phyloP scores from a whole-genome alignment of 2,329 filamentous ascomycete species.

The Trichoderma pleuroti region DNA sequence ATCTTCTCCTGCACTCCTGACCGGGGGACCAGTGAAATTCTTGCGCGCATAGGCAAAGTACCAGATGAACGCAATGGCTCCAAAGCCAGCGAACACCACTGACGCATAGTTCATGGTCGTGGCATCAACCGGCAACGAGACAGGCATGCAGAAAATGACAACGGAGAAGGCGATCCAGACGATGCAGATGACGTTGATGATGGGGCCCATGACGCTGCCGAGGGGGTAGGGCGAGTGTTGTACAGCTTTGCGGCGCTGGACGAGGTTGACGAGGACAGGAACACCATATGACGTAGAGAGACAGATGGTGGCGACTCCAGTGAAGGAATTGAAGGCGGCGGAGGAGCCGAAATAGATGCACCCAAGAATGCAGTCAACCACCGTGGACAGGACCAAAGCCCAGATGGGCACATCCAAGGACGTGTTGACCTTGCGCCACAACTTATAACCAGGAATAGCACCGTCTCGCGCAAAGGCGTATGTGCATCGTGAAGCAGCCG shows the following conservation, averaged over 20 bases:
- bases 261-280: conserved; percentile 67
- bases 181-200: conserved; percentile 66
- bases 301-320: conserved; percentile 75
- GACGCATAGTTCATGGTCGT: conserved; percentile 64
- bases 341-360: conserved; percentile 76
- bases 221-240: conserved; percentile 64
- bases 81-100: conserved; percentile 63
- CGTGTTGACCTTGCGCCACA: conserved; percentile 65
- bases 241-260: conserved; percentile 65
- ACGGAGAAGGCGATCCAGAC: conserved; percentile 68
- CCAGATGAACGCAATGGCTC: conserved; percentile 56
- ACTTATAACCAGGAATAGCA: conserved; percentile 64
- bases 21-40: conserved; percentile 58
- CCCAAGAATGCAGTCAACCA: conserved; percentile 67
- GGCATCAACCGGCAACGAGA: conserved; percentile 54
- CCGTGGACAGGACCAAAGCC: conserved; percentile 64
- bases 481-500: conserved; percentile 69
- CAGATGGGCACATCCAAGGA: conserved; percentile 66
- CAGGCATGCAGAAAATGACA: conserved; percentile 74
- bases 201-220: conserved; percentile 64
- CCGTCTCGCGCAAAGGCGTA: conserved; percentile 75
- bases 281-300: conserved; percentile 72
- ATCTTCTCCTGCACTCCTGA: conserved; percentile 20
- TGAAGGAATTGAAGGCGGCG: conserved; percentile 76
- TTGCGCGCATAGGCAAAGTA: conserved; percentile 61